Percentiles rank a stretch among this genome's conserved stretches.
These are phyloP conservation scores for Arabidopsis arenosa DNA, from an alignment of 345 rosid species.

Conservation along the genomic window DNA sequence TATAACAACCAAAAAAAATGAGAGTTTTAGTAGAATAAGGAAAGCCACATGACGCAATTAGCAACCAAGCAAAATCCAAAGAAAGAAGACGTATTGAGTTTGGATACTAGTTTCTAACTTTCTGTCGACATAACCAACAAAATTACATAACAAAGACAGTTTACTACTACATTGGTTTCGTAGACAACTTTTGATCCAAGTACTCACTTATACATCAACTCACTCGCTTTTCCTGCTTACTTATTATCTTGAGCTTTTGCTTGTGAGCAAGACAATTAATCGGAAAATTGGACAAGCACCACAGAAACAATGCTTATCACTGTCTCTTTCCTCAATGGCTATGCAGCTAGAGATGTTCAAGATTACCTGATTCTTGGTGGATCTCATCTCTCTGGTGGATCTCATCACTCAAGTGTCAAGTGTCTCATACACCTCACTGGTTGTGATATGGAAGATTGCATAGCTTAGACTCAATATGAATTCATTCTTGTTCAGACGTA, in stretches of 20 bases:
- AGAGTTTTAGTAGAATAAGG: conserved; percentile 35
- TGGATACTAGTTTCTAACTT: conserved; percentile 15
- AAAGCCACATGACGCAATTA: conserved; percentile 40
- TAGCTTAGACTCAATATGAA: neutral
- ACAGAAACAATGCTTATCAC: neutral
- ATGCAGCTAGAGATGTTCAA: conserved; percentile 7
- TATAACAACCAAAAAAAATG: neutral
- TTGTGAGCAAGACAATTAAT: neutral
- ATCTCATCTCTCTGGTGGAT: conserved; percentile 22
- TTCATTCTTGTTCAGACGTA: conserved; percentile 40
- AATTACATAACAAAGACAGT: conserved; percentile 24
- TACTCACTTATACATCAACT: conserved; percentile 5
- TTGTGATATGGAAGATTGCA: neutral
- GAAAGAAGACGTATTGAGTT: conserved; percentile 26
- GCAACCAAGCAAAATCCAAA: conserved; percentile 32
- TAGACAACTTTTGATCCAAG: neutral
- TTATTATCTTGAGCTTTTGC: neutral
- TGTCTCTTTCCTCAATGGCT: neutral
- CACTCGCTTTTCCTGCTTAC: neutral
- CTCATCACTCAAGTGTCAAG: conserved; percentile 6
- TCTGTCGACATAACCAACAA: conserved; percentile 19
- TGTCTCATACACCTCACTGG: conserved; percentile 9
- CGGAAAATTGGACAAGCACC: neutral
- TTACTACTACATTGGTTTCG: neutral
- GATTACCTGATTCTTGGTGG: conserved; percentile 25